Evolutionary conservation across 208 protist genomes (phyloP).

Genomic region (Trypanosoma platydactyli): DNA sequence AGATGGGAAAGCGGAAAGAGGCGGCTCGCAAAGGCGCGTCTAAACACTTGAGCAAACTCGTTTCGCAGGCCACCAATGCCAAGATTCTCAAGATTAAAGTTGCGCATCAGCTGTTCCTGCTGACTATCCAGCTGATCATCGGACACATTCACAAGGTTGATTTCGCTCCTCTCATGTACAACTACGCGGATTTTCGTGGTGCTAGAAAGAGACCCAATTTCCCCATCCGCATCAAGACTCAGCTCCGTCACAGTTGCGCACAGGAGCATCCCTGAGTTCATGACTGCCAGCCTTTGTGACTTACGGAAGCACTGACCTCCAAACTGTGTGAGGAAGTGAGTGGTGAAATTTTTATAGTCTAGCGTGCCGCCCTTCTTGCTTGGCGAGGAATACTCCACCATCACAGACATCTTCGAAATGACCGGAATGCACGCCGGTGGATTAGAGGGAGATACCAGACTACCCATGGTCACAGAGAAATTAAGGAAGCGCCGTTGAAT

Average conservation of each 20-base stretch:
- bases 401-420: constrained; percentile 39
- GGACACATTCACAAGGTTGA: constrained; percentile 71
- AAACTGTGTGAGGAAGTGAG: constrained; percentile 50
- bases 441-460: constrained; percentile 40
- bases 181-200: constrained; percentile 48
- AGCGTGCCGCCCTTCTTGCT: constrained; percentile 58
- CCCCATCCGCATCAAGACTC: constrained; percentile 25
- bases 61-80: constrained; percentile 96
- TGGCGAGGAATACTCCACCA: constrained; percentile 56
- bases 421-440: constrained; percentile 28
- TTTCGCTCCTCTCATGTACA: constrained; percentile 58
- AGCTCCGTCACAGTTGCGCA: constrained; percentile 45
- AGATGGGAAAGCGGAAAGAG: constrained; percentile 94
- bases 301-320: constrained; percentile 58
- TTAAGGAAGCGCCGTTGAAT: constrained; percentile 74
- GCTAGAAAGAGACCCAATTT: constrained; percentile 44
- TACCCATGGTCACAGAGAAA: constrained; percentile 54
- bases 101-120: constrained; percentile 70
- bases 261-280: constrained; percentile 51
- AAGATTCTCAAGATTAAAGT: constrained; percentile 92
- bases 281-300: constrained; percentile 61
- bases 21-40: constrained; percentile 98
- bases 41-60: constrained; percentile 98
- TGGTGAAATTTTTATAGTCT: constrained; percentile 62
- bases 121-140: constrained; percentile 80